A percentile compares a stretch with the other conserved stretches of the same genome.
phyloP scores from a whole-genome alignment of 1,139 yeast genomes.

The Taphrina communis region DNA sequence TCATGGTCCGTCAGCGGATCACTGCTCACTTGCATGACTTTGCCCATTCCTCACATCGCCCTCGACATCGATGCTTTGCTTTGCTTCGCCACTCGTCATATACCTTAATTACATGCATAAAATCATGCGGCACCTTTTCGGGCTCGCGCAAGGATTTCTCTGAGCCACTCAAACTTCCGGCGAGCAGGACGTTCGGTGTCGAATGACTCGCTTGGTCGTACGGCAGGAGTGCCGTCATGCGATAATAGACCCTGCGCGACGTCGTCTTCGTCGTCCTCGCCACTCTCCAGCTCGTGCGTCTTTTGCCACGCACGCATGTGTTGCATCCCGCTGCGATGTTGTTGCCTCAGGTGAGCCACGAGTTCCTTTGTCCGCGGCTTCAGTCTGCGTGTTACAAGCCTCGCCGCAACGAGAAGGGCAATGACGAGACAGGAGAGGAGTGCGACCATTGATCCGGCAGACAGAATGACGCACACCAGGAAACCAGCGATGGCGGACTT shows the following conservation, averaged over 20 bases:
- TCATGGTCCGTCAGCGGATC: too few relatives aligned
- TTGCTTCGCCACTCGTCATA: too few relatives aligned
- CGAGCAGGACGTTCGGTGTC: constrained; percentile 5
- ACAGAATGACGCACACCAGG: not conserved
- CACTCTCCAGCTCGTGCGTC: constrained; percentile 4
- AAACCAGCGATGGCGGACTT: constrained; percentile 4
- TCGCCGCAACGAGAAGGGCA: not conserved
- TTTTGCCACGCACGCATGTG: constrained; percentile 7
- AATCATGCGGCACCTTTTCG: not conserved
- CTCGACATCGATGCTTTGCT: too few relatives aligned
- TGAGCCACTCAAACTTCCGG: constrained; percentile 6
- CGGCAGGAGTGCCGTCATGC: not conserved
- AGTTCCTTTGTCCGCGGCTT: not conserved
- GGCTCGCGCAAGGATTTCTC: not conserved
- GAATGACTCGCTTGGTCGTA: constrained; percentile 5
- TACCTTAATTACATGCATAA: too few relatives aligned
- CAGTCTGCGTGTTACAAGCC: not conserved
- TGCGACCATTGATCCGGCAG: not conserved
- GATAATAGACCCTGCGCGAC: constrained; percentile 1
- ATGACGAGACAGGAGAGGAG: not conserved
- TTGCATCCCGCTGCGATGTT: not conserved
- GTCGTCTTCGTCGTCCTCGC: constrained; percentile 3
- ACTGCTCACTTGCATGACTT: too few relatives aligned
- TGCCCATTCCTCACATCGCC: too few relatives aligned
- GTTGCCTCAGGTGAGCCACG: not conserved